Base-by-base conservation (phyloP, 2,329 filamentous ascomycete species). In the Bisporella sp. region DNA sequence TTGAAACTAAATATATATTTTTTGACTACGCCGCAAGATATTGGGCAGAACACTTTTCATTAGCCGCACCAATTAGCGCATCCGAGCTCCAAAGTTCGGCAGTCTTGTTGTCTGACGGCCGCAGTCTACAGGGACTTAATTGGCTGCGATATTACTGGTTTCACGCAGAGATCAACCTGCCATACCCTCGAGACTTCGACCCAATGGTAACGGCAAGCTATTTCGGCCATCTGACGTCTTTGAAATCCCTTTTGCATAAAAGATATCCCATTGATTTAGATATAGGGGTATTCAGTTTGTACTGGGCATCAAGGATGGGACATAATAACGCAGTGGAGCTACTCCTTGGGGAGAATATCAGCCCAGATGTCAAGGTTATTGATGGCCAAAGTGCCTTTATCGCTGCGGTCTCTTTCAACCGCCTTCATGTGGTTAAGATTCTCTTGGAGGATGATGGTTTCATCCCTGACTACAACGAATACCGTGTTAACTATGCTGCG, bases 21-120 rank as follows among this genome's bases (percentile, higher is more conserved):
- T 69, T 68, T 54, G 61, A 61, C 41, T 72, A 72, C 57, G 57
- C 68, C 12, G 60, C 69, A 1, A 56, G 57, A 29, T 53, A 70
- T 57, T 72, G 68, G 69, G 59, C 66, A 31, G 51, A 63, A 31
- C 69, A 71, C 50, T 67, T 60, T 55, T 43, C 32, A 21, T 51
- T 41, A 31, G 30, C 32, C 11, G 11, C 5, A n/a, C 5, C 37
- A 5, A 2, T 39, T 5, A 31, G 37, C 32, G 12, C 49, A 28
- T 35, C 9, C 5, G 45, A 47, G 9, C 42, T 54, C 1, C 37
- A 52, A 44, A n/a, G 49, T 21, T 39, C 45, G 5, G 41, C 31
- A 3, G 7, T 48, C n/a, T 1, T 31, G 2, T 39, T 56, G 9
- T 53, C 50, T 9, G 52, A 56, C 45, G 41, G 55, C 2, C 48